phyloP scores from a whole-genome alignment of 2,329 filamentous ascomycete species.

The Triangularia verruculosa region DNA sequence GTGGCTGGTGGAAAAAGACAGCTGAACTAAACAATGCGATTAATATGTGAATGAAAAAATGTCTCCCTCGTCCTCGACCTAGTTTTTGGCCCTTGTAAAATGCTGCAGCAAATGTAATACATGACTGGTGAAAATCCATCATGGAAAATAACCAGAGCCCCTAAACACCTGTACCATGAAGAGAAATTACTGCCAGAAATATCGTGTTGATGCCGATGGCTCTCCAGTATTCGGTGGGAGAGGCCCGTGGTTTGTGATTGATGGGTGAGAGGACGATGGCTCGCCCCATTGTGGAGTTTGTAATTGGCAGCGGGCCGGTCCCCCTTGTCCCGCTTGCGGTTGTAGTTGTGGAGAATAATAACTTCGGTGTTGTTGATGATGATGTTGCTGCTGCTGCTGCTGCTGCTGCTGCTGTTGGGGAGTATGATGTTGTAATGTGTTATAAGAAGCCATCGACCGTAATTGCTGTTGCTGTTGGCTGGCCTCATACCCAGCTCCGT shows the following conservation, averaged over 20 bases:
- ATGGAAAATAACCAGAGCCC: neutral
- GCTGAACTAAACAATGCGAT: neutral
- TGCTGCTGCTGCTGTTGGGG: conserved; percentile 14
- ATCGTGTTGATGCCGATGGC: conserved; percentile 14
- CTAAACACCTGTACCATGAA: neutral
- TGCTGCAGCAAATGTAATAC: neutral
- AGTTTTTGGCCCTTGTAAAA: neutral
- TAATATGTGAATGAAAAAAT: neutral
- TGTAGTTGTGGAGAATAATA: conserved; percentile 1
- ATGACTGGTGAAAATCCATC: neutral
- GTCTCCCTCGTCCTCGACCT: neutral
- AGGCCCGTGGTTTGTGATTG: conserved; percentile 1
- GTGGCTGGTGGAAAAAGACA: neutral
- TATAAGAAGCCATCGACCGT: conserved; percentile 18
- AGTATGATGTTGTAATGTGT: conserved; percentile 16
- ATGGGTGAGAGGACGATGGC: neutral
- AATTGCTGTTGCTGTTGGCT: conserved; percentile 5
- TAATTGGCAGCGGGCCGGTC: neutral
- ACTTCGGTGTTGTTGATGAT: conserved; percentile 17
- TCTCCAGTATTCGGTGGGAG: conserved; percentile 13
- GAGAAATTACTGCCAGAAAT: conserved; percentile 24
- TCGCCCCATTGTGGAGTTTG: conserved; percentile 2
- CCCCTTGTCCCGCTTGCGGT: neutral
- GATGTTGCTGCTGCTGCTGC: conserved; percentile 16
- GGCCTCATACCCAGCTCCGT: neutral